Evolutionary conservation across 768 basidiomycete species (phyloP).

Genomic region (Neoboletus magnificus): DNA sequence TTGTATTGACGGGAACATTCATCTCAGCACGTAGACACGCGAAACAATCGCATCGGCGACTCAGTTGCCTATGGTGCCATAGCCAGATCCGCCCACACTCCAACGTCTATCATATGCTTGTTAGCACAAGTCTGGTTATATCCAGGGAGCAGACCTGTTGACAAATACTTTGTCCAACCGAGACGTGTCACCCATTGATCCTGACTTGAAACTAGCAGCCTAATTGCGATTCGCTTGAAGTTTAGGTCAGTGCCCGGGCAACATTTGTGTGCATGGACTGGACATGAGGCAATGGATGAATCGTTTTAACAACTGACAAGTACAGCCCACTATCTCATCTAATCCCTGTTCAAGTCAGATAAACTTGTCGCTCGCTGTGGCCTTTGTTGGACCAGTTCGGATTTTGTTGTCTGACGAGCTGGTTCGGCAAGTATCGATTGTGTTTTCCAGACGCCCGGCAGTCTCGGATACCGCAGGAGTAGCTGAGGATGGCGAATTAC

Average conservation of each 20-base stretch:
- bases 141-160: slow-evolving; percentile 1
- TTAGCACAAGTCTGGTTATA: neutral
- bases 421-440: slow-evolving; percentile 1
- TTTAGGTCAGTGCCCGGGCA: neutral
- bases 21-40: neutral
- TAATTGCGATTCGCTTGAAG: neutral
- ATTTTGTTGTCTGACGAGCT: neutral
- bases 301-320: neutral
- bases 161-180: neutral
- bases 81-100: neutral
- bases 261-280: neutral
- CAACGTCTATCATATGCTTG: neutral
- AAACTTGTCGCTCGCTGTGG: neutral
- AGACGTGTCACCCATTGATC: neutral
- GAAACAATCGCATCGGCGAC: neutral
- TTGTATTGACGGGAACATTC: neutral
- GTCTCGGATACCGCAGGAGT: neutral
- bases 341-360: neutral
- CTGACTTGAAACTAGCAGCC: neutral
- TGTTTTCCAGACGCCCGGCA: neutral
- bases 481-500: neutral
- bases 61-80: neutral
- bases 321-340: slow-evolving; percentile 1
- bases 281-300: neutral
- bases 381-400: neutral